Evolutionary conservation across 768 basidiomycete species (phyloP).

Genomic region (Mycena galopus): DNA sequence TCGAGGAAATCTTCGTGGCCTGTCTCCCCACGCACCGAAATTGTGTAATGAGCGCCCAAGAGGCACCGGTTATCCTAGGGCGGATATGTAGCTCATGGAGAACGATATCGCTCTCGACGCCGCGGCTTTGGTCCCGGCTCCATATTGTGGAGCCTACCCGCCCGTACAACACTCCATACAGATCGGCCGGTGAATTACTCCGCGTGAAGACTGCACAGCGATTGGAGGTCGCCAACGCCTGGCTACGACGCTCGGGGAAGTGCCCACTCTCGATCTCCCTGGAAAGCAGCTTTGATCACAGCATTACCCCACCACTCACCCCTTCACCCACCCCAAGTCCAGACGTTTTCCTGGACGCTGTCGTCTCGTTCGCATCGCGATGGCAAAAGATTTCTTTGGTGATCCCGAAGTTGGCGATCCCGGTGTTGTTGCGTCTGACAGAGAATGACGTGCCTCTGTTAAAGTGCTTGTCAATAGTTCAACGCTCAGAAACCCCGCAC

Average conservation of each 20-base stretch:
- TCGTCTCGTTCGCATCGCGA: not conserved
- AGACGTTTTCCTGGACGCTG: not conserved
- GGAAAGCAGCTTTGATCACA: not conserved
- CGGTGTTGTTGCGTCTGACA: not conserved
- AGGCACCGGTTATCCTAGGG: constrained; percentile 44
- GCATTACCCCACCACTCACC: not conserved
- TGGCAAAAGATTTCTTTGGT: not conserved
- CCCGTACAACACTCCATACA: not conserved
- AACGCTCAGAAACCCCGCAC: not conserved
- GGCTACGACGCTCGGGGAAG: constrained; percentile 4
- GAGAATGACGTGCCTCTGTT: constrained; percentile 10
- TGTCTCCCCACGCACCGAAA: constrained; percentile 32
- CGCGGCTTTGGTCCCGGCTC: constrained; percentile 42
- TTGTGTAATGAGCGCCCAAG: constrained; percentile 33
- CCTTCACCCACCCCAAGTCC: not conserved
- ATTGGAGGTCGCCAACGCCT: not conserved
- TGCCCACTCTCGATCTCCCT: constrained; percentile 7
- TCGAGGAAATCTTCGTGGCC: constrained; percentile 25
- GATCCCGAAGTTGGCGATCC: not conserved
- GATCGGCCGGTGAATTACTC: not conserved
- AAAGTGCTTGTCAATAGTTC: not conserved
- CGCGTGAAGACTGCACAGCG: constrained; percentile 5
- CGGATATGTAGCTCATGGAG: constrained; percentile 49
- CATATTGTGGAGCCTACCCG: constrained; percentile 25
- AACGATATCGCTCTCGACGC: constrained; percentile 38